Evolutionary conservation across 148 eudicot genomes (phyloP), one percentile per base, ranked within the genome.

Genomic region (Persicaria maculosa): DNA sequence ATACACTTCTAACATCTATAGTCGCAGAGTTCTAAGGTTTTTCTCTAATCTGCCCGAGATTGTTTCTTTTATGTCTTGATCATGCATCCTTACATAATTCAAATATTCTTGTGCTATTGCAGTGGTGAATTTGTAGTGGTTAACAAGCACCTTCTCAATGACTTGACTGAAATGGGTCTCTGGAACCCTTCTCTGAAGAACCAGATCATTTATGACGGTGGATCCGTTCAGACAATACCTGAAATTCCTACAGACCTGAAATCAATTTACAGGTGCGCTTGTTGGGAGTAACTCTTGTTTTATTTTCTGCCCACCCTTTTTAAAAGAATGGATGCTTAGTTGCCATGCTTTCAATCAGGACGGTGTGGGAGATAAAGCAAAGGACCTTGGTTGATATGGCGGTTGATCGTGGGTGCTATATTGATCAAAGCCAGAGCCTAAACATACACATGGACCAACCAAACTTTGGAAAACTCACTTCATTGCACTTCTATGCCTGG

Each of bases 101-200:
- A 45, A 45, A 31, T 31, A 31, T 31, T 31, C 40, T 31, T 46
- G 19, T 71, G 31, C 62, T 2, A 73, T 54, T 74, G 44, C 96
- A 95, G 98, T 78, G 98, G 98, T 76, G 97, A 95, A 78, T 95
- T 92, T 95, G 97, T 95, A 75, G 98, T 95, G 83, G 98, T 95
- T 59, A 95, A 95, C 86, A 95, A 92, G 64, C 98, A 95, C 82
- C 92, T 95, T 77, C 93, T 95, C 55, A 84, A 90, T 75, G 98
- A 95, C 87, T 74, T 95, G 78, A 88, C 93, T 15, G 98, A 95
- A 79, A 90, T 89, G 93, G 97, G 97, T 47, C 86, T 95, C 50
- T 92, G 97, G 98, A 80, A 93, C 31, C 88, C 96, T 59, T 45
- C 88, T 72, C 67, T 95, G 36, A 95, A 95, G 90, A 95, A 95